Evolutionary conservation across 2,329 filamentous ascomycete genomes (phyloP).

Genomic region (Colletotrichum kahawae): DNA sequence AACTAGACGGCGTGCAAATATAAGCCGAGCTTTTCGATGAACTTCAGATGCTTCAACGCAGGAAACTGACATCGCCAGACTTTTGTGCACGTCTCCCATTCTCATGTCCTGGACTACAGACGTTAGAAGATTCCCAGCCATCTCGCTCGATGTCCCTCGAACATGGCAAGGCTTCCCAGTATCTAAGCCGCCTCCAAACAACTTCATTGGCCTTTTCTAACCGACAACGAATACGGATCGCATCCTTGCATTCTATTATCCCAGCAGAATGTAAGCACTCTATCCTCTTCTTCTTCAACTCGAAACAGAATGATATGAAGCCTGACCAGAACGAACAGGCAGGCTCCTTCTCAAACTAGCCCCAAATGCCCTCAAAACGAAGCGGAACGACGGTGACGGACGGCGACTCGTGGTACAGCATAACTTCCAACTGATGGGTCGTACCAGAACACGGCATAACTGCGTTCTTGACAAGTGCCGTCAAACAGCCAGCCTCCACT

Average conservation of each 20-base stretch:
- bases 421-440: not conserved
- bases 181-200: not conserved
- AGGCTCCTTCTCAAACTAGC: not conserved
- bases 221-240: not conserved
- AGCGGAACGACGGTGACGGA: not conserved
- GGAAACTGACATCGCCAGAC: not conserved
- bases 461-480: not conserved
- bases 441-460: not conserved
- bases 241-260: not conserved
- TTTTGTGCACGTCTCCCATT: not conserved
- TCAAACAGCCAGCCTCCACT: not conserved
- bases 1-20: rapidly evolving
- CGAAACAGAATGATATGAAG: not conserved
- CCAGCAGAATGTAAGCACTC: rapidly evolving
- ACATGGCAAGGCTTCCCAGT: not conserved
- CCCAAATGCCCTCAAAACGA: not conserved
- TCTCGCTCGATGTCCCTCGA: no score
- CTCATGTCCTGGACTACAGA: not conserved
- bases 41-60: rapidly evolving
- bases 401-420: not conserved
- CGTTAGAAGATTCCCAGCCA: not conserved
- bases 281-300: rapidly evolving
- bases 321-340: not conserved
- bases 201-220: rapidly evolving
- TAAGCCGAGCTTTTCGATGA: rapidly evolving